Evolutionary conservation across 331 rosid species (phyloP), one percentile per base, ranked within the genome.

Genomic region (Rhamnella rubrinervis): DNA sequence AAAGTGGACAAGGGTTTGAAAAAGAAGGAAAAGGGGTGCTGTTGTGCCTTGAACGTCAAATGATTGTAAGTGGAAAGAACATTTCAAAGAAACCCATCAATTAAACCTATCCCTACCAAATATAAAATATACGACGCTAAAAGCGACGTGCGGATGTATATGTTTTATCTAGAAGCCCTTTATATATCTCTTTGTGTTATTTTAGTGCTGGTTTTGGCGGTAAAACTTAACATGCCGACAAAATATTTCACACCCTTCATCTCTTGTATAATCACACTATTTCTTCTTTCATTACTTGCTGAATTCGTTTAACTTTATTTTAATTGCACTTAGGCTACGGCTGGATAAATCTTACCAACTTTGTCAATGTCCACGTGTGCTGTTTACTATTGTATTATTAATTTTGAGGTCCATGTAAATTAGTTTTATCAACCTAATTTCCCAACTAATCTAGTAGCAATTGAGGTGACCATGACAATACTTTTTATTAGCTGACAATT

Each of bases 31-130:
- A 65, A 82, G 61, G 35, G 5, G 35, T 31, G 35, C 4, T 77
- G 81, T 64, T 81, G 80, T 82, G 84, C 77, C 84, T 75, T 76
- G 28, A 66, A 75, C 76, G 77, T 72, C 83, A 66, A 70, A 75
- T 63, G 67, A 65, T 70, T 74, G 80, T 66, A 21, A 21, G 20
- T 75, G 59, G 8, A 10, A 20, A 18, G 19, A 77, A 56, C 74
- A 71, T 66, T 66, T 78, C 75, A 77, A 82, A 51, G 71, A 63
- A 58, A 65, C 15, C 49, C 49, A 56, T 59, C 80, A 82, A 31
- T 78, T 57, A 82, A 75, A 66, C 63, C 70, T 6, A 75, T 74
- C 83, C 60, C 75, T 78, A 74, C 80, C 35, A 31, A 31, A 31
- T 31, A 3, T 31, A 31, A 67, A 72, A 72, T 68, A 44, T 55